Evolutionary conservation across 371 early-diverging fungal genomes (phyloP).

Genomic region (Mortierella polycephala): DNA sequence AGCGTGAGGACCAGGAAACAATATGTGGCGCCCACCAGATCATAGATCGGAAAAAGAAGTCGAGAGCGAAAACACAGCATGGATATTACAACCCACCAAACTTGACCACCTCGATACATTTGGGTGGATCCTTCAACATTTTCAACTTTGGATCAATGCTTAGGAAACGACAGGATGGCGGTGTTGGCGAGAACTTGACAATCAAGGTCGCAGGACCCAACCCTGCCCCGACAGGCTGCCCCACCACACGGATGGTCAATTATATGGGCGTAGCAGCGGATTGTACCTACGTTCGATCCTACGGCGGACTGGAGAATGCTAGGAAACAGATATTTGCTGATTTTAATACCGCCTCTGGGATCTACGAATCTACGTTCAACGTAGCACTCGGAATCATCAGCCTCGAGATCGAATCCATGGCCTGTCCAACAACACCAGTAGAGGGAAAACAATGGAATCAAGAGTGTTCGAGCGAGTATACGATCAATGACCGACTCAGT

Average conservation of each 20-base stretch:
- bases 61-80: not conserved
- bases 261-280: conserved; percentile 72
- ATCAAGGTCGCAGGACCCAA: conserved; percentile 17
- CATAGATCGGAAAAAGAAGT: not conserved
- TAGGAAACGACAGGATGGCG: conserved; percentile 5
- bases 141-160: not conserved
- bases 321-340: conserved; percentile 74
- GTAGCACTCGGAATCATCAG: conserved; percentile 84
- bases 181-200: too few relatives aligned
- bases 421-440: conserved; percentile 62
- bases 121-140: not conserved
- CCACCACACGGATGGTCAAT: conserved; percentile 18
- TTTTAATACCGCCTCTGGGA: conserved; percentile 79
- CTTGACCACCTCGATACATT: not conserved
- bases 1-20: not conserved
- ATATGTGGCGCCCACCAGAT: not conserved
- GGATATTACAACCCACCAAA: not conserved
- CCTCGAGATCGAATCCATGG: conserved; percentile 71
- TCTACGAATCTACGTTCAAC: conserved; percentile 91
- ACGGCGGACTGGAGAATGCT: conserved; percentile 66
- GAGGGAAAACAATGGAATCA: conserved; percentile 78
- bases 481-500: conserved; percentile 81
- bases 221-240: conserved; percentile 29
- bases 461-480: conserved; percentile 76
- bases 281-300: conserved; percentile 67